Base-by-base conservation (phyloP, 78 protist genomes). In the Mantamonas sphyraenae region DNA sequence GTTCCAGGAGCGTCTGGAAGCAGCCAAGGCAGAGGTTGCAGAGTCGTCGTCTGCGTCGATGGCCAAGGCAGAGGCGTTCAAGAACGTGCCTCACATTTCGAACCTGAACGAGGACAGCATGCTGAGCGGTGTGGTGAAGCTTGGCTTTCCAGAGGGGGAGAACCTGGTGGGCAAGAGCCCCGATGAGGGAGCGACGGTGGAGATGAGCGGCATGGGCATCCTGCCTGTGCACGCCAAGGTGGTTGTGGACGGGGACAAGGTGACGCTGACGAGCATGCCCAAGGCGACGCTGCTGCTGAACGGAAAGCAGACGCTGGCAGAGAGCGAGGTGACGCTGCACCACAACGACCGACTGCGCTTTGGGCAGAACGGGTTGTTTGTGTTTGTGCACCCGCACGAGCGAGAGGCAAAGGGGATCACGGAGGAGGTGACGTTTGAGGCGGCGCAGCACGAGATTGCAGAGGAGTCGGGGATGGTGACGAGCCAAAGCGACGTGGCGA, bases 51-150 rank as follows among this genome's bases (percentile, higher is more conserved):
- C n/a, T n/a, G n/a, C n/a, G n/a, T n/a, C n/a, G n/a, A n/a, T n/a
- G n/a, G n/a, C n/a, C n/a, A n/a, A n/a, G n/a, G n/a, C n/a, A 47
- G 53, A 47, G 12, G 65, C 9, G 7, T 5, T 2, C 38, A 31
- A 45, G 43, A 40, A 33, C 17, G 60, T 35, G 35, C 68, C 77
- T 8, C 77, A 72, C 43, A 66, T 72, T 31, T 22, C 20, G 26
- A 72, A 82, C 45, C 80, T 82, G 51, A 71, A 76, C 71, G 79
- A 76, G 43, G 88, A 82, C 43, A 53, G 70, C 53, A 47, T 47
- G 53, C 53, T 47, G 12, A 19, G 33, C 57, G 34, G 9, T 22
- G 70, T 35, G 26, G 70, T 16, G 87, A 69, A 31, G 26, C 33
- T 4, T 63, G 70, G 19, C 3, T 67, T 16, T 68, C 64, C 58